Evolutionary conservation across 768 basidiomycete species (phyloP).

Genomic region (Tricholoma sp.): DNA sequence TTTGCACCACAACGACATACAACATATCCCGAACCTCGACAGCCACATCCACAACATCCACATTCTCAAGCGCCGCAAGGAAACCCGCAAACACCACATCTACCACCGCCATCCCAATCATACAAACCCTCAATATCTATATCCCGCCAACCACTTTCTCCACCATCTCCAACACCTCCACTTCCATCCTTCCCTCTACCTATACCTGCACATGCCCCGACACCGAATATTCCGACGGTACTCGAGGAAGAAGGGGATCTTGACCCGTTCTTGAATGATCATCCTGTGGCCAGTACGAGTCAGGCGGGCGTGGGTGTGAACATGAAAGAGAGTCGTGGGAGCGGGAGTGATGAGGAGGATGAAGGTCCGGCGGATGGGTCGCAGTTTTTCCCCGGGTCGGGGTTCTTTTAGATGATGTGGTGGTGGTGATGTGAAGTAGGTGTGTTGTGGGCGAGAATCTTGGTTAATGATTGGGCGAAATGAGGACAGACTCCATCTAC

Average conservation of each 20-base stretch:
- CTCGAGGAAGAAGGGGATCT: background rate
- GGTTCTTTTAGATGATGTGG: slow-evolving; percentile 21
- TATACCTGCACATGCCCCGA: slow-evolving; percentile 8
- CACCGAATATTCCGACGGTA: background rate
- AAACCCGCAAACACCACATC: background rate
- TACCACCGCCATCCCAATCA: slow-evolving; percentile 6
- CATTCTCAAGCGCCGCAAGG: slow-evolving; percentile 1
- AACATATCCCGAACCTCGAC: slow-evolving; percentile 8
- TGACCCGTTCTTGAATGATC: slow-evolving; percentile 3
- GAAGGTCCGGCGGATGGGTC: slow-evolving; percentile 23
- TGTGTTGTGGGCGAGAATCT: too few relatives aligned
- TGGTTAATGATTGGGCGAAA: too few relatives aligned
- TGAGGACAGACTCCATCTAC: too few relatives aligned
- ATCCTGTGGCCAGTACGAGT: slow-evolving; percentile 21
- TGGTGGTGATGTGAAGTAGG: too few relatives aligned
- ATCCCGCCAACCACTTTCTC: slow-evolving; percentile 22
- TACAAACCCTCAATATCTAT: slow-evolving; percentile 18
- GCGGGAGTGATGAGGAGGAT: slow-evolving; percentile 19
- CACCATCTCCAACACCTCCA: slow-evolving; percentile 14
- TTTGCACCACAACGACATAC: background rate
- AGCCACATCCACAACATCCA: slow-evolving; percentile 9
- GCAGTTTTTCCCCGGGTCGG: slow-evolving; percentile 36
- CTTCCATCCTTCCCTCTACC: background rate
- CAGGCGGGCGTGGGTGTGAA: slow-evolving; percentile 34
- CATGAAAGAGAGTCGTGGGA: slow-evolving; percentile 30